These are phyloP conservation scores for Magnusiomyces sp. DNA, from an alignment of 1,139 yeast genomes.

Conservation along the genomic window DNA sequence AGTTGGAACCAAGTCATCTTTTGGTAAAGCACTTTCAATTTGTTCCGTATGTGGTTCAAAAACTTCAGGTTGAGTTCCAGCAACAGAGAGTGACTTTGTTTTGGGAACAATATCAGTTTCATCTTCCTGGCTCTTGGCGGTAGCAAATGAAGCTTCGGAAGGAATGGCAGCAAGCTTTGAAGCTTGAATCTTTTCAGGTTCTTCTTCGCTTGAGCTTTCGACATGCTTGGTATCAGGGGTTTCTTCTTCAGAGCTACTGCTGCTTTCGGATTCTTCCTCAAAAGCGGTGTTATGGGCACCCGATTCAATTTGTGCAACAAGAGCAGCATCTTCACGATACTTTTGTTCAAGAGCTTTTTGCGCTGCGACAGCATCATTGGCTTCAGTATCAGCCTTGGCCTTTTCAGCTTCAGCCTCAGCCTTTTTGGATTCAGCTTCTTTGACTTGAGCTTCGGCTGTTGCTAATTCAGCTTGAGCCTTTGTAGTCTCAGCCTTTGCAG, in stretches of 20 bases:
- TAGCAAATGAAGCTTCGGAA: constrained; percentile 15
- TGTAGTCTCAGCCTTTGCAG: constrained; percentile 17
- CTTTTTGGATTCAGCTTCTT: constrained; percentile 14
- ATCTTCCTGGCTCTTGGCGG: constrained; percentile 19
- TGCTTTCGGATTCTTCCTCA: not conserved
- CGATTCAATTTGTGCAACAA: not conserved
- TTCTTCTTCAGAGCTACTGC: not conserved
- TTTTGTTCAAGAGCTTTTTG: constrained; percentile 4
- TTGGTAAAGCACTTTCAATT: no score
- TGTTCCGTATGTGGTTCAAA: not conserved
- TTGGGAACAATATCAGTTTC: no score
- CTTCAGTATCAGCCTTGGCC: constrained; percentile 14
- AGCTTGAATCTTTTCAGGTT: not conserved
- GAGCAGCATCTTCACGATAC: not conserved
- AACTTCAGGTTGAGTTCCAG: not conserved
- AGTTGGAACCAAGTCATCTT: no score
- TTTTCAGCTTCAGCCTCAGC: constrained; percentile 15
- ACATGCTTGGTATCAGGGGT: not conserved
- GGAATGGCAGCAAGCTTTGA: constrained; percentile 3
- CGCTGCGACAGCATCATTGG: constrained; percentile 4
- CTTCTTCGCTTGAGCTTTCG: constrained; percentile 1
- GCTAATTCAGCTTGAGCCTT: constrained; percentile 19
- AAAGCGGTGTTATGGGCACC: not conserved
- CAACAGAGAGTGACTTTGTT: not conserved
- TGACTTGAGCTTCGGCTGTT: constrained; percentile 19